These are phyloP conservation scores for Triglochin maritima DNA, from an alignment of 106 monocot species.

Conservation along the genomic window DNA sequence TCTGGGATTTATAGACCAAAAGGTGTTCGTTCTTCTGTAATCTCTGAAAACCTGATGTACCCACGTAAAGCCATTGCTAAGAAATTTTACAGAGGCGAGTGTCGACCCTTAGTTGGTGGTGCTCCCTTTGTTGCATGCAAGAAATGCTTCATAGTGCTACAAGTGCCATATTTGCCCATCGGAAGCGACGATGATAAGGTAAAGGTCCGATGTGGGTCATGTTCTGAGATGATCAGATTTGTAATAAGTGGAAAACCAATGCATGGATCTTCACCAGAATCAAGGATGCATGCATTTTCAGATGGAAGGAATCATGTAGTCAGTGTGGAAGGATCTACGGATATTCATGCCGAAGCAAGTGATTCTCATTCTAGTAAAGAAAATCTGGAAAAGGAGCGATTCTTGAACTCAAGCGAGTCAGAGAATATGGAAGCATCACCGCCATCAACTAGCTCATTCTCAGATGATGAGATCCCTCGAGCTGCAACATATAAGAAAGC, in stretches of 20 bases:
- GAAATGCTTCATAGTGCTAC: slow-evolving; percentile 13
- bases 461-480: slow-evolving; percentile 32
- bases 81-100: not conserved
- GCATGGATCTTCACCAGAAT: slow-evolving; percentile 6
- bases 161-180: slow-evolving; percentile 35
- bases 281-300: not conserved
- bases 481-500: slow-evolving; percentile 32
- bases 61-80: not conserved
- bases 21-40: not conserved
- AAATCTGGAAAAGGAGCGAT: slow-evolving; percentile 26
- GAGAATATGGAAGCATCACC: slow-evolving; percentile 38
- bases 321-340: slow-evolving; percentile 3
- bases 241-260: slow-evolving; percentile 41
- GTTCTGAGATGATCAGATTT: slow-evolving; percentile 50
- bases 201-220: slow-evolving; percentile 58
- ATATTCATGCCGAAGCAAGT: slow-evolving; percentile 7
- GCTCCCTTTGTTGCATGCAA: not conserved
- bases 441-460: slow-evolving; percentile 20
- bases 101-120: not conserved
- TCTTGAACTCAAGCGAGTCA: slow-evolving; percentile 26
- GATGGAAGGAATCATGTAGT: not conserved
- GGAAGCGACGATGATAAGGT: slow-evolving; percentile 17
- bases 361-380: slow-evolving; percentile 20
- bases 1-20: not conserved
- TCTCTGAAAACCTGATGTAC: not conserved